These are phyloP conservation scores for Nannizzia gypsea DNA, from an alignment of 2,329 filamentous ascomycete species.

Conservation along the genomic window DNA sequence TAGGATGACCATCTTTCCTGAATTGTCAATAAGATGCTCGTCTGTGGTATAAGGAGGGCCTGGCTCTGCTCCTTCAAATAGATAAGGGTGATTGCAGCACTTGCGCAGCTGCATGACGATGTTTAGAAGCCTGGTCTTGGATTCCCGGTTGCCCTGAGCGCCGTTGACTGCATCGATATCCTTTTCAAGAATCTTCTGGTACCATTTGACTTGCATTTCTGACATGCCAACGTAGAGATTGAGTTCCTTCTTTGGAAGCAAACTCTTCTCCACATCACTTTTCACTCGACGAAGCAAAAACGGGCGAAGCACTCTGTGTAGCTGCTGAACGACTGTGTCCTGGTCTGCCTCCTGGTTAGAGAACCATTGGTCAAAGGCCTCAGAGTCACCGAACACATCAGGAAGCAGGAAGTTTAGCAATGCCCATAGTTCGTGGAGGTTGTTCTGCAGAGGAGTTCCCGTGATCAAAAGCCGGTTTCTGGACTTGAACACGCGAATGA, in stretches of 20 bases:
- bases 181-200: constrained; percentile 96
- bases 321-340: constrained; percentile 88
- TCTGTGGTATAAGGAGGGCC: constrained; percentile 97
- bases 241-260: constrained; percentile 92
- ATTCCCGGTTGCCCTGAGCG: constrained; percentile 89
- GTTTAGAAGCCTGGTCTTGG: constrained; percentile 90
- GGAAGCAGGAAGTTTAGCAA: constrained; percentile 95
- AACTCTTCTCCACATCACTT: constrained; percentile 93
- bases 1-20: constrained; percentile 94
- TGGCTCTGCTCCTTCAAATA: constrained; percentile 94
- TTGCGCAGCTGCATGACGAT: constrained; percentile 99
- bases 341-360: constrained; percentile 81
- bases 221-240: constrained; percentile 98
- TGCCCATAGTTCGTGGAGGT: constrained; percentile 94
- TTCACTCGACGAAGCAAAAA: constrained; percentile 95
- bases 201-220: constrained; percentile 99
- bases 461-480: constrained; percentile 92
- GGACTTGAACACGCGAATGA: constrained; percentile 92
- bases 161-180: constrained; percentile 98
- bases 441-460: constrained; percentile 93
- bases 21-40: constrained; percentile 84
- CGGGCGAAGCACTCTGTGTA: constrained; percentile 83
- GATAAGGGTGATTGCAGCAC: constrained; percentile 96
- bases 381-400: constrained; percentile 92
- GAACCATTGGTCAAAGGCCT: constrained; percentile 98